Evolutionary conservation across 176 grass and related monocot genomes (phyloP), one percentile per base, ranked within the genome.

Genomic region (Chloris gayana): DNA sequence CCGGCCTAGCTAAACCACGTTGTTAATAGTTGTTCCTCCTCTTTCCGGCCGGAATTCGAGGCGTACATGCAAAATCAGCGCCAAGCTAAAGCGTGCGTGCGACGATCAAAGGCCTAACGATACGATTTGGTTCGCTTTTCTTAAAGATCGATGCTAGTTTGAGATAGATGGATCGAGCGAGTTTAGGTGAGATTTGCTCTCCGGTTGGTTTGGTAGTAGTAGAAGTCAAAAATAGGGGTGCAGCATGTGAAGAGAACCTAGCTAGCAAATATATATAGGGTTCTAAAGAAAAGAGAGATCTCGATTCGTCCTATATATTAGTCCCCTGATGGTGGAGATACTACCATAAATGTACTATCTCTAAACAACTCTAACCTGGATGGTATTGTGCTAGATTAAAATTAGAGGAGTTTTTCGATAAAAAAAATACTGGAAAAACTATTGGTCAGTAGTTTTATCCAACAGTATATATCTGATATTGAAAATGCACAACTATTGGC

Each of bases 1-100:
- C 60, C 85, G 79, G 74, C 57, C 73, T 75, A 83, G 41, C 41
- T 82, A 64, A 22, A 61, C 37, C 67, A 83, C 67, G 47, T 31
- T 67, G 26, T 65, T 70, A 34, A 76, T 31, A 60, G 10, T 49
- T 4, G 11, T 10, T 42, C 7, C 5, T 59, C 38, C 0, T 66
- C 64, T 60, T 79, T 49, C 61, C 68, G 59, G 75, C 61, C 68
- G 47, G 68, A 14, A 69, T 74, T 83, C 75, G 68, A 79, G 80
- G 75, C 35, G 12, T 14, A 39, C 42, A 31, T 33, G 56, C 32
- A 66, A 77, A 74, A 54, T 59, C 37, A 68, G 61, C 21, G 56
- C 31, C 29, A 18, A 32, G n/a, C 19, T 37, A 37, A 35, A 37
- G 69, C 42, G 29, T 24, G 81, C 18, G 19, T 7, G 35, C 73